Evolutionary conservation across 2,329 filamentous ascomycete genomes (phyloP).

Genomic region (Penicillium fuscoglaucum): DNA sequence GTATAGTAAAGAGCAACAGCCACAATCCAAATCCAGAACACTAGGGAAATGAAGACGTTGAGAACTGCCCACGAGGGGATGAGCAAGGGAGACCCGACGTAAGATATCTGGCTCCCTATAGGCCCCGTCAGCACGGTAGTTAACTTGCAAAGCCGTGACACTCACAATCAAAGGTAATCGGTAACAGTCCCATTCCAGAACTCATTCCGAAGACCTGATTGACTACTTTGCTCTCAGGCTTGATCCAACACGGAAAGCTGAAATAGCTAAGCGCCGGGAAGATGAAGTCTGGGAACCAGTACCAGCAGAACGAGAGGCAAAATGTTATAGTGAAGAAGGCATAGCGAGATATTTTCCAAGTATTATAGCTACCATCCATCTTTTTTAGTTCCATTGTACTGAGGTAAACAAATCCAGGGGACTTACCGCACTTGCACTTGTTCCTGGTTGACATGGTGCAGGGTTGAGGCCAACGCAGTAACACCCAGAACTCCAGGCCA

Average conservation of each 20-base stretch:
- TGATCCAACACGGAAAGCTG: constrained; percentile 33
- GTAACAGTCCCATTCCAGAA: constrained; percentile 32
- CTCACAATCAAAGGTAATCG: constrained; percentile 45
- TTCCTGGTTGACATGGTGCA: constrained; percentile 60
- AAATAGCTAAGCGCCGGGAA: constrained; percentile 35
- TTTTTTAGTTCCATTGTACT: constrained; percentile 33
- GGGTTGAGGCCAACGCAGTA: constrained; percentile 66
- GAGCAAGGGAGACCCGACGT: constrained; percentile 53
- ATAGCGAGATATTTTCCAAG: constrained; percentile 40
- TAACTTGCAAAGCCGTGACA: background rate
- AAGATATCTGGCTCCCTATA: constrained; percentile 30
- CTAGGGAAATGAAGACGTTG: constrained; percentile 66
- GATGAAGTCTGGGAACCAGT: constrained; percentile 35
- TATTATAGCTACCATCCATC: constrained; percentile 42
- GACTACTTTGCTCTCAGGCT: constrained; percentile 26
- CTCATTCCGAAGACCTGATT: constrained; percentile 34
- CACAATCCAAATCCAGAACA: constrained; percentile 61
- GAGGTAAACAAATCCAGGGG: constrained; percentile 18
- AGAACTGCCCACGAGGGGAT: constrained; percentile 69
- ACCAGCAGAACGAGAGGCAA: constrained; percentile 29
- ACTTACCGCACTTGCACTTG: constrained; percentile 40
- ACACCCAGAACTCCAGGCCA: constrained; percentile 55
- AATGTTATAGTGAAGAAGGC: constrained; percentile 26
- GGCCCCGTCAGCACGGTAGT: background rate
- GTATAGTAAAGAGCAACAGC: constrained; percentile 55